Evolutionary conservation across 345 rosid species (phyloP), one percentile per base, ranked within the genome.

Genomic region (Alliaria petiolata): DNA sequence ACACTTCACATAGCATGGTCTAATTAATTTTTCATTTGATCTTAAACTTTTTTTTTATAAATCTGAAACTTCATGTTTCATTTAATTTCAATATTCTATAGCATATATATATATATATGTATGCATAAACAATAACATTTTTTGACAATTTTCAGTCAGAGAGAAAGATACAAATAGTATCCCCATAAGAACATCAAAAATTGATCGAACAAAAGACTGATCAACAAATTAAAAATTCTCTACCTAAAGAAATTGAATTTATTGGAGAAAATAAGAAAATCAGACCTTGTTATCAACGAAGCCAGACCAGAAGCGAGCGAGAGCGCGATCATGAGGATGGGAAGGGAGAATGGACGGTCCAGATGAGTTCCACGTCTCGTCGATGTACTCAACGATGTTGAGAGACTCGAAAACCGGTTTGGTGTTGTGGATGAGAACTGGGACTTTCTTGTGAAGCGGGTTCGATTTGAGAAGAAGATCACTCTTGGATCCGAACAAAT

Each of bases 271-370:
- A 47, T 39, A 12, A 49, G 6, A 22, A 49, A 49, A 6, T 3
- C 28, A 26, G 28, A 50, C 89, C 92, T 82, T 87, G 1, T 80
- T 76, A 58, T 85, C 91, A 22, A 87, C 28, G n/a, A 72, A 87
- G 58, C 83, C 79, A 16, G 79, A 84, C 96, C 93, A 90, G 58
- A 87, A 86, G 15, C 96, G 83, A 14, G 86, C 84, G 22, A 35
- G 46, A 62, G 91, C 86, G 7, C 93, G 81, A 5, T 85, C 86
- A 7, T 83, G 57, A 4, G 93, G 86, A 71, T 82, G 81, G 0
- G 88, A 75, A 9, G 89, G 91, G 5, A 86, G 86, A 39, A 89
- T 81, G 36, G 87, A 64, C 7, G 86, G 88, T 30, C 74, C 79
- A 31, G 86, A 63, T 57, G 91, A 54, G 31, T 25, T 63, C 92